Conservation (phyloP, 306 rosid species). For the Canavalia gladiata region DNA sequence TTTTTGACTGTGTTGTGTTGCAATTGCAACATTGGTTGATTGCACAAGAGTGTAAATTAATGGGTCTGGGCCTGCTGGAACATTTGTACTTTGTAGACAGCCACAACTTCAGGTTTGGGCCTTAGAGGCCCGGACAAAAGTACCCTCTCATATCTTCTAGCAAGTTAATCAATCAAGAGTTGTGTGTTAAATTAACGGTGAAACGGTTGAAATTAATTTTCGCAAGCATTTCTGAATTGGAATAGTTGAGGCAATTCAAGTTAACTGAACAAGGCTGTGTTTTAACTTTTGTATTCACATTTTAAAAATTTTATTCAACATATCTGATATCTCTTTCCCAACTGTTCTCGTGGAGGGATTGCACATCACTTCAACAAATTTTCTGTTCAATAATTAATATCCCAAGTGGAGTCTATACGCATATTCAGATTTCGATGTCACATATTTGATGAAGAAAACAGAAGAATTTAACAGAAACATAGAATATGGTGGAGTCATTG, state of each 20-base stretch:
- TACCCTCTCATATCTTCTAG: no score
- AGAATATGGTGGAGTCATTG: not conserved
- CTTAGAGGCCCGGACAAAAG: no score
- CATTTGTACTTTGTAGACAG: no score
- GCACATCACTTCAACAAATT: not conserved
- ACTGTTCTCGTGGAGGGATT: not conserved
- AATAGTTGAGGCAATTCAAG: not conserved
- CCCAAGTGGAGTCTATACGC: not conserved
- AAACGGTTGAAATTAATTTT: not conserved
- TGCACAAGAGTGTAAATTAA: no score
- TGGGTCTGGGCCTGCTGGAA: no score
- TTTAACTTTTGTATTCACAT: not conserved
- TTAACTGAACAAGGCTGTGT: not conserved
- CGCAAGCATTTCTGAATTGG: not conserved
- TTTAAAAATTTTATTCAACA: not conserved
- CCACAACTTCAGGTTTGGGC: no score
- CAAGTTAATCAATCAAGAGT: not conserved
- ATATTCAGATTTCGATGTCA: not conserved
- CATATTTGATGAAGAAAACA: not conserved
- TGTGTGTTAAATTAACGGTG: not conserved
- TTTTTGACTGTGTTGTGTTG: slow-evolving; percentile 22
- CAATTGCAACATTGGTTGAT: no score
- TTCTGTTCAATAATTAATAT: not conserved
- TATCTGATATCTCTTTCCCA: not conserved
- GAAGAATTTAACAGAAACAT: not conserved